Evolutionary conservation across 2,329 filamentous ascomycete species (phyloP), one percentile per base, ranked within the genome.

Genomic region (Elsinoe arachidis): DNA sequence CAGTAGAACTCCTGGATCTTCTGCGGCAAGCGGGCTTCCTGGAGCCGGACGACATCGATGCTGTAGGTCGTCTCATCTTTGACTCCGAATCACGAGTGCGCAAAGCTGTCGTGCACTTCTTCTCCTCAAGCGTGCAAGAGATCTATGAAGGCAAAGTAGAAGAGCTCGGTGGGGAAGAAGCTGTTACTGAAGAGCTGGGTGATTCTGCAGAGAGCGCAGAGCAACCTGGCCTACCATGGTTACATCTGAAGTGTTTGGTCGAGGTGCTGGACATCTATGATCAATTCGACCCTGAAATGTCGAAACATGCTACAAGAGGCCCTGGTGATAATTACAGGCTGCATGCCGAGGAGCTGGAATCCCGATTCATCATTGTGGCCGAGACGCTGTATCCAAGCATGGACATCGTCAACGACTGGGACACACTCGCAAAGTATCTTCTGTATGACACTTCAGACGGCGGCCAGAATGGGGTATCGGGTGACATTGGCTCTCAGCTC

Each of bases 31-130:
- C 86, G 5, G 92, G 90, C 21, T 82, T 96, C 70, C 79, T 99
- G 1, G 91, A 97, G 64, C 91, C 92, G 0, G 83, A 88, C 63
- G 93, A 99, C 69, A 87, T 99, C 59, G 93, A 97, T 68, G 81
- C 84, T 2, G 83, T 97, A 47, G 91, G 91, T 41, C 86, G 86
- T 66, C 80, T 97, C 35, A 85, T 97, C 10, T 96, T 96, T 66
- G 93, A 99, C 65, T 81, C 85, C 1, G 92, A 97, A 66, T 74
- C 85, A 5, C 83, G 86, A 61, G 86, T 97, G 33, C 87, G 93
- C 57, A 95, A 90, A 72, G 87, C 92, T 1, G 88, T 96, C 1
- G 88, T 92, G 19, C 81, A 81, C 11, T 99, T 99, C 77, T 97
- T 99, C 66, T 85, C 88, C 15, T 87, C 89, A 59, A 92, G 90